Conservation (phyloP, 169 alveolate genomes). For the Babesia caballi region DNA sequence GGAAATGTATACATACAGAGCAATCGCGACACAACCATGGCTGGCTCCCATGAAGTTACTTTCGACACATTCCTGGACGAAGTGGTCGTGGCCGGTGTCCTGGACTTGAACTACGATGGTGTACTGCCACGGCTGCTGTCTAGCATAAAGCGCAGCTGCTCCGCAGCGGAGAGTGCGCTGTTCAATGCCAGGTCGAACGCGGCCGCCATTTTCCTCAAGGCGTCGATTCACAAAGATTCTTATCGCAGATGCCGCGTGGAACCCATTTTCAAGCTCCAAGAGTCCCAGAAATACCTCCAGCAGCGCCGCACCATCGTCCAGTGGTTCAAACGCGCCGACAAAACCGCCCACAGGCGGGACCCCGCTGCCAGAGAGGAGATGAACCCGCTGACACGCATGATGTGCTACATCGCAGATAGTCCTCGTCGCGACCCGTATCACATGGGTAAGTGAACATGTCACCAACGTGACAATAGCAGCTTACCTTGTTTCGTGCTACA, state of each 20-base stretch:
- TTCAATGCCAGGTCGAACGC: constrained; percentile 2
- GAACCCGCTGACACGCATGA: background rate
- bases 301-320: constrained; percentile 21
- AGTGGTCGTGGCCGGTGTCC: constrained; percentile 23
- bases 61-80: constrained; percentile 38
- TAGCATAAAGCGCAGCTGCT: constrained; percentile 7
- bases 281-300: constrained; percentile 1
- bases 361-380: background rate
- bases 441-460: too few relatives aligned
- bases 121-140: constrained; percentile 25
- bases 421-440: too few relatives aligned
- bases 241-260: background rate
- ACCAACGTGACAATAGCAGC: too few relatives aligned
- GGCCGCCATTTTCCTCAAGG: constrained; percentile 16
- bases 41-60: constrained; percentile 6
- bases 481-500: too few relatives aligned
- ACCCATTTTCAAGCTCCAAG: constrained; percentile 22
- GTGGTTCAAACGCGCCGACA: constrained; percentile 54
- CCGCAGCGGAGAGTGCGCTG: background rate
- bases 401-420: too few relatives aligned
- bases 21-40: constrained; percentile 4
- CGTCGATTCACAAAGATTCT: background rate
- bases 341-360: too few relatives aligned
- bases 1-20: too few relatives aligned
- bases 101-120: constrained; percentile 35